Evolutionary conservation across 208 protist species (phyloP), one percentile per base, ranked within the genome.

Genomic region (Balamuthia mandrillaris): DNA sequence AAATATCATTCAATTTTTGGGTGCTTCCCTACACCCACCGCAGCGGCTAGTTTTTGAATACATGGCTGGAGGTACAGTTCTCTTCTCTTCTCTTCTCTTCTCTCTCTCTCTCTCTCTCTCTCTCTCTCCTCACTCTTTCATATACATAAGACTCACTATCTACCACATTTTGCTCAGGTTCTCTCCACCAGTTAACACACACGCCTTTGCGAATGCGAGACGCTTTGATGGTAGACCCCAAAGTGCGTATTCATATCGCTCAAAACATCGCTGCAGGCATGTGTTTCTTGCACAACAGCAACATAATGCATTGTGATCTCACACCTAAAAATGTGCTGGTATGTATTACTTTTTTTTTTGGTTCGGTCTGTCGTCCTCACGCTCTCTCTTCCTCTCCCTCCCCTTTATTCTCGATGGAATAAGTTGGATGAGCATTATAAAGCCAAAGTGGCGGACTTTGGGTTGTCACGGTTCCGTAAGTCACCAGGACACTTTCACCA

Each of bases 361-460:
- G 49, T 56, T 56, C n/a, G n/a, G 18, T 24, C n/a, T 56, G n/a
- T 56, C 18, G n/a, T 24, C n/a, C 49, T 56, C n/a, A 24, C n/a
- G 18, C 49, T 56, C 18, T 56, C n/a, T n/a, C n/a, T n/a, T n/a
- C n/a, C n/a, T n/a, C n/a, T n/a, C n/a, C n/a, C n/a, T n/a, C n/a
- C n/a, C n/a, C n/a, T n/a, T n/a, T n/a, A n/a, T n/a, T 56, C 21
- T 68, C 18, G 14, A 68, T 68, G 14, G 14, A 35, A 12, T 14
- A 16, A 77, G 66, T 27, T 77, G 42, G 66, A 77, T 51, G 66
- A 77, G 24, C 66, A 77, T 27, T 27, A 27, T 12, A 77, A 77
- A 52, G 66, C 66, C 66, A 77, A 77, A 24, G 66, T 77, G 42
- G 66, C 66, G 12, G 66, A 77, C 24, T 49, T 77, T 56, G 66